A percentile compares a stretch with the other conserved stretches of the same genome.
Evolutionary conservation across 2,329 filamentous ascomycete species (phyloP).

Genomic region (Seiridium unicorne): DNA sequence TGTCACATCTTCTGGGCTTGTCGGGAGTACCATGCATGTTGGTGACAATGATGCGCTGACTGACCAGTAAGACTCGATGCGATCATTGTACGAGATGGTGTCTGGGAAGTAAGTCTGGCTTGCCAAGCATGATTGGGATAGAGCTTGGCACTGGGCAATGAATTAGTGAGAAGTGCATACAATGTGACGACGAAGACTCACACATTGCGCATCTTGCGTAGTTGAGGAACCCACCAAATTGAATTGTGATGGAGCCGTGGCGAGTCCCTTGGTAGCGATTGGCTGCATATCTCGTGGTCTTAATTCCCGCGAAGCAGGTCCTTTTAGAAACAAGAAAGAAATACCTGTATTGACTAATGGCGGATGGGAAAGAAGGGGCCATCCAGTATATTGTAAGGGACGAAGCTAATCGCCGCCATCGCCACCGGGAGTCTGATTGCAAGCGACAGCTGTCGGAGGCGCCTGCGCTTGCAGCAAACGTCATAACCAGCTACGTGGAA

Average conservation of each 20-base stretch:
- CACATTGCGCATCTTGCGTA: neutral
- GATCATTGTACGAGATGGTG: neutral
- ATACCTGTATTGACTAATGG: too few relatives aligned
- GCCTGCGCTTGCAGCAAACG: too few relatives aligned
- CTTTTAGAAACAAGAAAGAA: too few relatives aligned
- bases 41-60: neutral
- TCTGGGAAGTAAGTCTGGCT: neutral
- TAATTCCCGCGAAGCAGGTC: too few relatives aligned
- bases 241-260: neutral
- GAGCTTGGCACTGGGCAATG: neutral
- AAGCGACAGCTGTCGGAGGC: too few relatives aligned
- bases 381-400: too few relatives aligned
- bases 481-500: too few relatives aligned
- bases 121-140: neutral
- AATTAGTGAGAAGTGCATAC: neutral
- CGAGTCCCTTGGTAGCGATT: neutral
- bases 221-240: neutral
- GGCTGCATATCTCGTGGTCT: neutral
- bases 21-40: conserved; percentile 5
- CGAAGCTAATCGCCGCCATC: too few relatives aligned
- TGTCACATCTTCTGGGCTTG: conserved; percentile 4
- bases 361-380: too few relatives aligned
- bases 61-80: conserved; percentile 6
- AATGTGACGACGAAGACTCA: neutral
- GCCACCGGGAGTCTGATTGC: too few relatives aligned